These are phyloP conservation scores for Metschnikowia proteae DNA, from an alignment of 805 yeast species.

Conservation along the genomic window DNA sequence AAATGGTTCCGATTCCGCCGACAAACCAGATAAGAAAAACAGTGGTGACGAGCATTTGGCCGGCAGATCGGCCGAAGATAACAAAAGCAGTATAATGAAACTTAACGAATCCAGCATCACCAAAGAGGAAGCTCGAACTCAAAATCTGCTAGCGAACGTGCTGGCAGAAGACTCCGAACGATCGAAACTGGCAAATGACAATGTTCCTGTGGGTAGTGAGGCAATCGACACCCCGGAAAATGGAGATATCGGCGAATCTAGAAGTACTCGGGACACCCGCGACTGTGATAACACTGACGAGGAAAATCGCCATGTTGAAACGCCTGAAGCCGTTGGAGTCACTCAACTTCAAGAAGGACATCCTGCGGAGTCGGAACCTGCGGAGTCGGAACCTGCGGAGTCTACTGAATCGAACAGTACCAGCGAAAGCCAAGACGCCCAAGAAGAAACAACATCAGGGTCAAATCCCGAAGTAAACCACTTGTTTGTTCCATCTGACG, in stretches of 20 bases:
- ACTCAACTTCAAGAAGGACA: background rate
- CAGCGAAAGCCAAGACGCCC: background rate
- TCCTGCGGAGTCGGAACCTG: background rate
- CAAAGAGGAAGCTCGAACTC: background rate
- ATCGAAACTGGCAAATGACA: background rate
- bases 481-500: conserved; percentile 14
- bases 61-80: background rate
- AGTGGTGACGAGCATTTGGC: background rate
- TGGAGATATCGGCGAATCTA: background rate
- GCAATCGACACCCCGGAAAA: background rate
- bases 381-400: background rate
- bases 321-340: background rate
- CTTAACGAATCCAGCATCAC: background rate
- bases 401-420: background rate
- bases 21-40: background rate
- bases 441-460: background rate
- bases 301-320: background rate
- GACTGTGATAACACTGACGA: background rate
- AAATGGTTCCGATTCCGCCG: background rate
- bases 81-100: background rate
- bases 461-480: conserved; percentile 6
- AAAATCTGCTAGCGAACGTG: background rate
- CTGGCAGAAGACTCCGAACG: background rate
- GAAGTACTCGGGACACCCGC: background rate
- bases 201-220: background rate